Base-by-base conservation (phyloP, 139 green algal genomes). In the Nannochloris sp. region DNA sequence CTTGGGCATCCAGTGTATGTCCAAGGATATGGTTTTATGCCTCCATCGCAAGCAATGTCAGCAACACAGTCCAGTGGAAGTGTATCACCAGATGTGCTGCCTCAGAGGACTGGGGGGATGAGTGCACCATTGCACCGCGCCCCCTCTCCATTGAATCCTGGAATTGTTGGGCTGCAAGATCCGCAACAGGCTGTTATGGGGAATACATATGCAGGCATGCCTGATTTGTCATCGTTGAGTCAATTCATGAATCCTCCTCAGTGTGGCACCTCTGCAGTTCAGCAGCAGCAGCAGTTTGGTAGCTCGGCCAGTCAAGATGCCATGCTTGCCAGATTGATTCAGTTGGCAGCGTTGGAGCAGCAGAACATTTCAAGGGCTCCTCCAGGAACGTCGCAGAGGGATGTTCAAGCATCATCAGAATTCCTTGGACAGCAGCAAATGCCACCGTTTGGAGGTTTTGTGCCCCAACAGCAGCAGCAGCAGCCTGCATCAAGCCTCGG, bases 1-100 rank as follows among this genome's bases (percentile, higher is more conserved):
- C 66, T 71, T 25, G 57, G 57, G 8, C 55, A 71, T 44, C 65
- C 72, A 5, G 67, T 78, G 0, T 83, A 74, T 51, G 61, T 81
- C 15, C 62, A 80, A 61, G 75, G 78, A 46, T 85, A 85, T 53
- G 78, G 78, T 34, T 81, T 85, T 40, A 68, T 85, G 21, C 78
- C 78, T 29, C 78, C 78, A 23, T 67, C 68, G 11, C 78, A 84
- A 70, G 73, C 61, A 51, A 31, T 54, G 51, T 29, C 27, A 29
- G 27, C 27, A 21, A 46, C 10, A 46, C 23, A 56, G 36, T 40
- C 43, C 19, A 43, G 44, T 57, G 55, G 55, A 19, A 61, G 55
- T 21, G 18, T 11, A 8, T 61, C n/a, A 12, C n/a, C 46, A n/a
- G 46, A 54, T 54, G 10, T 25, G 15, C 34, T 40, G 7, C 34